Percentiles rank a stretch among this genome's conserved stretches.
Evolutionary conservation across 306 rosid species (phyloP).

Genomic region (Fagus sylvatica): DNA sequence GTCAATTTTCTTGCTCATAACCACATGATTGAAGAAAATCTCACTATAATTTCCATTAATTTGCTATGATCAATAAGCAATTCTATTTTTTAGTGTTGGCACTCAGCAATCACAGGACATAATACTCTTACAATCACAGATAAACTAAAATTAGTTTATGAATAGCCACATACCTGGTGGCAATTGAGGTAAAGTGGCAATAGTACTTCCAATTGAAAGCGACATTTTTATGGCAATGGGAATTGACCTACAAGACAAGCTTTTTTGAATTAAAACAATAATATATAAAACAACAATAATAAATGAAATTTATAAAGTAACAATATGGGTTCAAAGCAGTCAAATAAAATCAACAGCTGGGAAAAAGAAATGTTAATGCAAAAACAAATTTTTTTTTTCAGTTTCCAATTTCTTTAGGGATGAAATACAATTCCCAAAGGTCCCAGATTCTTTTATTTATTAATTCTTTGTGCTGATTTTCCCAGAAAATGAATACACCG

Average conservation of each 20-base stretch:
- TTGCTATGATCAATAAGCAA: background rate
- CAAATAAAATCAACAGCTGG: background rate
- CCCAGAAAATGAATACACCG: background rate
- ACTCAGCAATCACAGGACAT: background rate
- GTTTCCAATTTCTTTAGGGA: background rate
- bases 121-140: background rate
- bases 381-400: background rate
- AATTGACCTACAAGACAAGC: constrained; percentile 10
- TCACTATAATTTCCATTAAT: background rate
- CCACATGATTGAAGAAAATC: background rate
- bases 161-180: constrained; percentile 48
- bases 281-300: constrained; percentile 10
- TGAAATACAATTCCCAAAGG: background rate
- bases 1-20: background rate
- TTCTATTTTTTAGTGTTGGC: background rate
- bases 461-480: background rate
- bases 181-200: constrained; percentile 30
- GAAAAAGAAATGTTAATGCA: background rate
- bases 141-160: background rate
- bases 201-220: constrained; percentile 35
- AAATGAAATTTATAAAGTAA: background rate
- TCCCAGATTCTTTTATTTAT: background rate
- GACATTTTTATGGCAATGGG: constrained; percentile 24
- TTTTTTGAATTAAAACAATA: constrained; percentile 8
- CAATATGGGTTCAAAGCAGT: background rate